Evolutionary conservation across 768 basidiomycete species (phyloP).

Genomic region (Myochromella boudieri): DNA sequence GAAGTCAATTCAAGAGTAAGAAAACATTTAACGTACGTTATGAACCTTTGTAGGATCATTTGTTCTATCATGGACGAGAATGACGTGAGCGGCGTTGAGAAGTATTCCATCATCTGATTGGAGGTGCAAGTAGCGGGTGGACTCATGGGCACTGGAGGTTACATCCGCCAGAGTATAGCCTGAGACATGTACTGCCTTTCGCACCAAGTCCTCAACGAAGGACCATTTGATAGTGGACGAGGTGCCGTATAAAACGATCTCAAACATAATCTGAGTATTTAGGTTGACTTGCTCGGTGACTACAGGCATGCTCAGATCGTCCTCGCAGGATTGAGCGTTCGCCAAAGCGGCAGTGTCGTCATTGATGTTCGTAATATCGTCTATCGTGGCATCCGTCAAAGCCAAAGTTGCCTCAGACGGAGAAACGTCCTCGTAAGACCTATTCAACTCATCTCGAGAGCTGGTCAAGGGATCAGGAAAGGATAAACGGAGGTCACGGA

Average conservation of each 20-base stretch:
- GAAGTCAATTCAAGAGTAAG: conserved; percentile 32
- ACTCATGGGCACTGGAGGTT: conserved; percentile 22
- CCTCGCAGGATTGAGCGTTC: conserved; percentile 19
- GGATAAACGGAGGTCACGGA: conserved; percentile 75
- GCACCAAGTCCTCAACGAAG: conserved; percentile 57
- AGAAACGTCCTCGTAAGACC: conserved; percentile 56
- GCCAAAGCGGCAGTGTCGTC: conserved; percentile 8
- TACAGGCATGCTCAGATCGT: conserved; percentile 33
- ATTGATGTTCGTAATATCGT: conserved; percentile 20
- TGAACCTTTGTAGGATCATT: conserved; percentile 20
- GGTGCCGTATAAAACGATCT: conserved; percentile 67
- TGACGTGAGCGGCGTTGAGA: conserved; percentile 25
- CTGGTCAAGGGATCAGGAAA: conserved; percentile 84
- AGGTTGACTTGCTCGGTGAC: conserved; percentile 28
- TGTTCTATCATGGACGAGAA: conserved; percentile 40
- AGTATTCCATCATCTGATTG: conserved; percentile 24
- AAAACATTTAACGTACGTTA: conserved; percentile 34
- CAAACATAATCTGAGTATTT: conserved; percentile 42
- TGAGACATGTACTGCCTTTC: conserved; percentile 47
- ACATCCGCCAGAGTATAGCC: conserved; percentile 29
- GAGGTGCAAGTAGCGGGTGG: conserved; percentile 29
- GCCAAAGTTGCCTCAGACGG: conserved; percentile 33
- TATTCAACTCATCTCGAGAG: conserved; percentile 60
- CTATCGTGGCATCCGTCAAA: conserved; percentile 22
- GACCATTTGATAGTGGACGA: conserved; percentile 60